Evolutionary conservation across 1,284 basidiomycete species (phyloP), one percentile per base, ranked within the genome.

Genomic region (Lentinula novae-zelandiae): DNA sequence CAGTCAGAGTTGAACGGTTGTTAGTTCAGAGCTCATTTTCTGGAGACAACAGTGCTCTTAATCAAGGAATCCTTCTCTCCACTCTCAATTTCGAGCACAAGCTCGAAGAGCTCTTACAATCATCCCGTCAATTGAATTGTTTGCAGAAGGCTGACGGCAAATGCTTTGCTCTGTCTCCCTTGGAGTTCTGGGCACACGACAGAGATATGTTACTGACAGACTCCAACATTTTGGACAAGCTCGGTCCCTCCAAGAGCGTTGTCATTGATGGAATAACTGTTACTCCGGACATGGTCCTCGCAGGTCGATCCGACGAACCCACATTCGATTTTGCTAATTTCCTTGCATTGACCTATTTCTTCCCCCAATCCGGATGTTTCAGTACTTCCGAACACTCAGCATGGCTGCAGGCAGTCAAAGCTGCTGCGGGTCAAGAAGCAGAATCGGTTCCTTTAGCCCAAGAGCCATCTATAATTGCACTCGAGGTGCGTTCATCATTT

Each of bases 1-100:
- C 89, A n/a, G 73, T 93, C 17, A 86, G 92, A n/a, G 79, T 92
- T 44, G 92, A 94, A 69, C 84, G 89, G 51, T 77, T 94, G 52
- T 74, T 94, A 55, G 76, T 93, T 38, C 85, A 85, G 71, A 84
- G 82, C 64, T 76, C 80, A 7, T 72, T 76, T 2, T 70, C 74
- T 5, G 82, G 82, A 57, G 82, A 82, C 44, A 75, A 82, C 17
- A 79, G 81, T n/a, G 82, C 82, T 20, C 75, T 90, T 53, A 86
- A 84, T 63, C 79, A 79, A 52, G 76, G 80, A 63, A 86, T 86
- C 9, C 75, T 93, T 3, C 72, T 80, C 12, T 83, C 84, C 1
- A 85, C 87, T 0, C 77, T 90, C 31, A 76, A 83, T 22, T 78
- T 93, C 39, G 87, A 92, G 70, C 76, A 68, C 17, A 79, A 78